phyloP scores from a whole-genome alignment of 2,329 filamentous ascomycete species.

The Fusarium dimerum region DNA sequence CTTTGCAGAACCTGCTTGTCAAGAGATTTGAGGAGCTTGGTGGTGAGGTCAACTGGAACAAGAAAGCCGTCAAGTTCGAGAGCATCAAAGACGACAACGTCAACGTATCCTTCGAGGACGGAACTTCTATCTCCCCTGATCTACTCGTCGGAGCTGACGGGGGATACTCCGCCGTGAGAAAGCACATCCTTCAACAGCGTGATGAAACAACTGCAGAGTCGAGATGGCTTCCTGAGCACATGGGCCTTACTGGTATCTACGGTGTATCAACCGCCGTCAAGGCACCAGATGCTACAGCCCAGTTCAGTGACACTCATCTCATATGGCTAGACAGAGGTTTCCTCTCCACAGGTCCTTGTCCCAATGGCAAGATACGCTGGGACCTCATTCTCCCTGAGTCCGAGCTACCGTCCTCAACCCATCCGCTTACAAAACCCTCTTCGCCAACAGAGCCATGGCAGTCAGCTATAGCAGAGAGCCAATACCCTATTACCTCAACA shows the following conservation, averaged over 20 bases:
- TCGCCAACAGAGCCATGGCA: slow-evolving; percentile 12
- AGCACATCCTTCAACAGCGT: slow-evolving; percentile 16
- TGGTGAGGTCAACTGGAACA: slow-evolving; percentile 20
- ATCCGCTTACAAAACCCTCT: background rate
- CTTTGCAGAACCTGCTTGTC: slow-evolving; percentile 17
- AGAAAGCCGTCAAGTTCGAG: slow-evolving; percentile 13
- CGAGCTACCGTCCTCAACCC: slow-evolving; percentile 8
- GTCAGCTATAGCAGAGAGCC: slow-evolving; percentile 14
- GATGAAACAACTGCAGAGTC: slow-evolving; percentile 10
- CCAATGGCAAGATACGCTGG: slow-evolving; percentile 23
- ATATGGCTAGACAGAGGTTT: slow-evolving; percentile 19
- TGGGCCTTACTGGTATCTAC: slow-evolving; percentile 25
- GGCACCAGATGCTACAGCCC: background rate
- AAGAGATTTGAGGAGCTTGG: slow-evolving; percentile 16
- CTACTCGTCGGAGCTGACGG: slow-evolving; percentile 25
- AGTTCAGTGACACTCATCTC: slow-evolving; percentile 17
- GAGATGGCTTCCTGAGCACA: slow-evolving; percentile 24
- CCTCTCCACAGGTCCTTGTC: slow-evolving; percentile 19
- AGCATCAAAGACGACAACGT: background rate
- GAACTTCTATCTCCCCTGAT: slow-evolving; percentile 7
- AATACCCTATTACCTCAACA: slow-evolving; percentile 12
- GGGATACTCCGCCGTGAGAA: slow-evolving; percentile 22
- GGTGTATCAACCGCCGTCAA: slow-evolving; percentile 16
- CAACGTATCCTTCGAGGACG: slow-evolving; percentile 8
- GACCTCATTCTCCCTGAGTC: slow-evolving; percentile 26